Base-by-base conservation (phyloP, 768 basidiomycete genomes). In the Dioszegia crocea region DNA sequence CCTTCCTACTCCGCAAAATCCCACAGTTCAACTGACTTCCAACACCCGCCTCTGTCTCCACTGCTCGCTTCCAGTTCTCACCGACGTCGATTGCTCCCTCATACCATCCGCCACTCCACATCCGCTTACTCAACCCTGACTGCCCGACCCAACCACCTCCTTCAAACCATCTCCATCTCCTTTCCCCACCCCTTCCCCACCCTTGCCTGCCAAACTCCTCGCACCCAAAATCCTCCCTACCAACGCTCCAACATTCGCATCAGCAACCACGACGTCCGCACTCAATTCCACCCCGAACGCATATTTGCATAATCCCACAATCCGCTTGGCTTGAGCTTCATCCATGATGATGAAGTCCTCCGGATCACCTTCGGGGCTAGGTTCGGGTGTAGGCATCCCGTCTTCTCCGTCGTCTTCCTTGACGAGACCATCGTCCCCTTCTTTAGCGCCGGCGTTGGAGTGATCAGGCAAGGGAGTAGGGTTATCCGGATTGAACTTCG, bases 291-390 rank as follows among this genome's bases (percentile, higher is more conserved):
- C 87, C 24, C 82, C 84, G 77, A 96, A 97, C 29, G 87, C 83
- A 74, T 89, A 84, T 65, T 88, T 80, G 58, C 94, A 85, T 26
- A 85, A 86, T 19, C 80, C 78, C 51, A 87, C 87, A 65, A 99
- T 97, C 54, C 90, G 84, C 77, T 86, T 87, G 56, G 94, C 96
- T 76, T 99, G 94, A 41, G 81, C 80, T 67, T 88, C 86, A 1
- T 87, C 87, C 90, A 92, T 94, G 79, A 99, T 91, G 45, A 84
- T 83, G 76, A 99, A 98, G 78, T 98, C 93, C 70, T 98, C 93
- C 1, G 86, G 84, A 68, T 93, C 89, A 44, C 81, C 51, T 53
- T 27, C 36, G 36, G 51, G 51, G 12, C 33, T 27, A 9, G 41
- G 19, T 3, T 8, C 24, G 44, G 43, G 21, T 40, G 26, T 5